These are phyloP conservation scores for Trametes polyzona DNA, from an alignment of 1,284 basidiomycete species.

Conservation along the genomic window DNA sequence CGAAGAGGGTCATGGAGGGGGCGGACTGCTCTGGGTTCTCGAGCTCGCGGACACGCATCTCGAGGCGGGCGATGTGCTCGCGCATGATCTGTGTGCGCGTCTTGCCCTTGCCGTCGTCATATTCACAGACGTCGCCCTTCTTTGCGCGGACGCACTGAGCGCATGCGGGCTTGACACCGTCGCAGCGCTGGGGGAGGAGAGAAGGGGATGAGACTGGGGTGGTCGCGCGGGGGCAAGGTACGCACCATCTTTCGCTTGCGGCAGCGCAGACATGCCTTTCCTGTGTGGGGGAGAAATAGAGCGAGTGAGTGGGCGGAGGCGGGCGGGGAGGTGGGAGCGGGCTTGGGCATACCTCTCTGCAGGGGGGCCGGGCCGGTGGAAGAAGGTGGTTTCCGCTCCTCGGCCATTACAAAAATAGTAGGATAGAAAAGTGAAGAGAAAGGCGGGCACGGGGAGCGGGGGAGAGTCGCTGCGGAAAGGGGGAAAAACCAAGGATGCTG, in stretches of 20 bases:
- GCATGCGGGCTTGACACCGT: constrained; percentile 47
- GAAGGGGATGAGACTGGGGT: constrained; percentile 7
- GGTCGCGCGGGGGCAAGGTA: too few species aligned
- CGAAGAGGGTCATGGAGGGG: constrained; percentile 42
- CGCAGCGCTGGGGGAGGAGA: constrained; percentile 41
- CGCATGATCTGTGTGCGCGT: constrained; percentile 50
- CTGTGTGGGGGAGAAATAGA: constrained; percentile 29
- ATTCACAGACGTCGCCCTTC: constrained; percentile 46
- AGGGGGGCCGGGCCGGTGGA: constrained; percentile 35
- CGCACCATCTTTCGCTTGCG: constrained; percentile 80
- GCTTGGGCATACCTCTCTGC: constrained; percentile 35
- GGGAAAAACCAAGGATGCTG: constrained; percentile 25
- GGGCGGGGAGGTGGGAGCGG: constrained; percentile 1
- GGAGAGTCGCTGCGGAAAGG: constrained; percentile 28
- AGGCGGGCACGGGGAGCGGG: constrained; percentile 34
- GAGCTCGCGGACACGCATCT: constrained; percentile 46
- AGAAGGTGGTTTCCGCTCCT: constrained; percentile 35
- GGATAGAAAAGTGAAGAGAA: constrained; percentile 32
- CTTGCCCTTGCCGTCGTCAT: constrained; percentile 52
- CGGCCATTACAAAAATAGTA: constrained; percentile 45
- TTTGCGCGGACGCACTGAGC: constrained; percentile 46
- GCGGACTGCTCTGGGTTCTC: constrained; percentile 42
- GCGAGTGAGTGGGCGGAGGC: not conserved
- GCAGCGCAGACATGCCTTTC: constrained; percentile 72
- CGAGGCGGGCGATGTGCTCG: constrained; percentile 46